Evolutionary conservation across 164 flowering plant species (phyloP), one percentile per base, ranked within the genome.

Genomic region (Liquidambar formosana): DNA sequence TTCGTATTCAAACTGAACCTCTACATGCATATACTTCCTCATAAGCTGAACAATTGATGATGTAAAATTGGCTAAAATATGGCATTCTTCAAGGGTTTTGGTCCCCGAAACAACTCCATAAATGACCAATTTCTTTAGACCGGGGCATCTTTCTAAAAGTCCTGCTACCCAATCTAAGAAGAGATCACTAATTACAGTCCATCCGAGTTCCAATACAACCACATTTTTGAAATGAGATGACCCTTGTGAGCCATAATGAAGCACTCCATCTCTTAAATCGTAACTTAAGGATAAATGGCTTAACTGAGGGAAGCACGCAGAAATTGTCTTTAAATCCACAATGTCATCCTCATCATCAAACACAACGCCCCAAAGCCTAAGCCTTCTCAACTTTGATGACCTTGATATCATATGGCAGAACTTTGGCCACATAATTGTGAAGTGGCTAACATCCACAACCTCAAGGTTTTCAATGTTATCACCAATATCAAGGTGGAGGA

Each of bases 291-390:
- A 84, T 21, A 92, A 85, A 66, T 87, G 89, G 66, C 72, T 84
- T 56, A 94, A 69, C 58, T 64, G 74, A 12, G 97, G 95, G 63
- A 92, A 94, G 79, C 91, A 82, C 61, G 70, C 70, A 62, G 89
- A 84, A 59, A 94, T 79, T 4, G 90, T 82, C 74, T 92, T 96
- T 75, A 92, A 69, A 79, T 90, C 97, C 68, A 90, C 41, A 33
- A 2, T 6, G 4, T 33, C 41, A 33, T 88, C 91, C 28, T 89
- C 94, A 73, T 88, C 96, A 53, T 92, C 99, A 79, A 91, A 88
- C 45, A 80, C 85, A 61, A 94, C 94, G 53, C 83, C 85, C 97
- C 97, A 92, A 27, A 94, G 88, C 52, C 93, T 78, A 69, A 94
- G 97, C 73, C 68, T 82, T 80, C 80, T 87, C 80, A 92, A 79